Evolutionary conservation across 306 rosid genomes (phyloP).

Genomic region (Carpinus viminea): DNA sequence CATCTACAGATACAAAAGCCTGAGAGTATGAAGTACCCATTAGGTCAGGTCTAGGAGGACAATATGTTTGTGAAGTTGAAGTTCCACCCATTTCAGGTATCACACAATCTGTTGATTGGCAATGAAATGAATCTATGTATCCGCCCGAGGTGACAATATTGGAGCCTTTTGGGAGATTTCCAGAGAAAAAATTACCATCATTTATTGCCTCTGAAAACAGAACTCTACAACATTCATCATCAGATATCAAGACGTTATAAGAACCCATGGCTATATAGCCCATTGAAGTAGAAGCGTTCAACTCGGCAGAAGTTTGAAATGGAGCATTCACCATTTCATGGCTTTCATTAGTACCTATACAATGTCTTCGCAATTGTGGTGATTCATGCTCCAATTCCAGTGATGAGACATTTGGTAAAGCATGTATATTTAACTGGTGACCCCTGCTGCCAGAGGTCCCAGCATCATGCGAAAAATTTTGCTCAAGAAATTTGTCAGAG

Average conservation of each 20-base stretch:
- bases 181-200: constrained; percentile 49
- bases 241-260: constrained; percentile 60
- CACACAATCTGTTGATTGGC: constrained; percentile 43
- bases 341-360: constrained; percentile 44
- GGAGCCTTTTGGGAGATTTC: constrained; percentile 40
- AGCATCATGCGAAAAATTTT: constrained; percentile 55
- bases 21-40: constrained; percentile 46
- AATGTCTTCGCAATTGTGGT: constrained; percentile 51
- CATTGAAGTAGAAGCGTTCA: constrained; percentile 42
- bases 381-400: constrained; percentile 56
- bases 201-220: constrained; percentile 67
- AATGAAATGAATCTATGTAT: constrained; percentile 45
- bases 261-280: constrained; percentile 41
- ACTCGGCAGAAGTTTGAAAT: constrained; percentile 51
- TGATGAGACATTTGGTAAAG: constrained; percentile 53
- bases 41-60: constrained; percentile 39
- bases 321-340: constrained; percentile 43
- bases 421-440: constrained; percentile 48
- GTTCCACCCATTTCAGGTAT: constrained; percentile 45
- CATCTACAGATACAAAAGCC: constrained; percentile 53
- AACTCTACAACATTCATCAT: constrained; percentile 84
- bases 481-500: constrained; percentile 53
- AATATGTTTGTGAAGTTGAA: constrained; percentile 35
- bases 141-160: constrained; percentile 44
- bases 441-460: constrained; percentile 46